These are phyloP conservation scores for Domatiomyces globalis DNA, from an alignment of 2,329 filamentous ascomycete genomes.

Conservation along the genomic window DNA sequence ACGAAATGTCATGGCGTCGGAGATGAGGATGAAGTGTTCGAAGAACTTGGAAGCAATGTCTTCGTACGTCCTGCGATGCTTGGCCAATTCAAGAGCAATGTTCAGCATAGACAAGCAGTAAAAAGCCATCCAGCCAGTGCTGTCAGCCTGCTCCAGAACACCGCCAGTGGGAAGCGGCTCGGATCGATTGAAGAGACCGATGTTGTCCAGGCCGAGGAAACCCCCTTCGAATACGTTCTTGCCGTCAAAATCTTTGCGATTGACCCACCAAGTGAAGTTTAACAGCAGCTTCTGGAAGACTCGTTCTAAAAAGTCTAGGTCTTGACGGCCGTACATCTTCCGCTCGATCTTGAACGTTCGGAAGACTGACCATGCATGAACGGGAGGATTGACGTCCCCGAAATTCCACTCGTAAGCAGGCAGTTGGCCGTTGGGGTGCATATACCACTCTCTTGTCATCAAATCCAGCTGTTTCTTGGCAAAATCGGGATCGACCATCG, in stretches of 20 bases:
- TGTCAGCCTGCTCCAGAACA: slow-evolving; percentile 89
- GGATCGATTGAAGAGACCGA: slow-evolving; percentile 91
- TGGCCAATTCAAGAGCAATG: slow-evolving; percentile 85
- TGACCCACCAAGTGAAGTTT: slow-evolving; percentile 99
- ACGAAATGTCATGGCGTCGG: slow-evolving; percentile 89
- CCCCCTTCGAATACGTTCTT: slow-evolving; percentile 97
- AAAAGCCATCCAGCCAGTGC: slow-evolving; percentile 98
- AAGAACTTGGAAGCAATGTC: slow-evolving; percentile 97
- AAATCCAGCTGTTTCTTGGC: slow-evolving; percentile 96
- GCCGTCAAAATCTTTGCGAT: slow-evolving; percentile 82
- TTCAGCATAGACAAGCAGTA: slow-evolving; percentile 96
- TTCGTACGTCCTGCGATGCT: slow-evolving; percentile 88
- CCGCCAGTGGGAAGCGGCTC: slow-evolving; percentile 89
- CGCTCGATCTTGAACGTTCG: slow-evolving; percentile 96
- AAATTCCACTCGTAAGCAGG: slow-evolving; percentile 97
- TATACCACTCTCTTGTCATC: slow-evolving; percentile 96
- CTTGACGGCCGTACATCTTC: slow-evolving; percentile 89
- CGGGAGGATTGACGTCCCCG: slow-evolving; percentile 88
- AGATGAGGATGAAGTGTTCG: slow-evolving; percentile 95
- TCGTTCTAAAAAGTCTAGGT: slow-evolving; percentile 86
- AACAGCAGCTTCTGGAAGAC: slow-evolving; percentile 92
- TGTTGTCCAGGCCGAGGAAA: slow-evolving; percentile 91
- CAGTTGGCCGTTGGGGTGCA: slow-evolving; percentile 90
- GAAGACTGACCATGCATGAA: slow-evolving; percentile 93
- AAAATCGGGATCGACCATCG: slow-evolving; percentile 96